Conservation (phyloP, 1,284 basidiomycete species). For the Sphagnurus paluster region DNA sequence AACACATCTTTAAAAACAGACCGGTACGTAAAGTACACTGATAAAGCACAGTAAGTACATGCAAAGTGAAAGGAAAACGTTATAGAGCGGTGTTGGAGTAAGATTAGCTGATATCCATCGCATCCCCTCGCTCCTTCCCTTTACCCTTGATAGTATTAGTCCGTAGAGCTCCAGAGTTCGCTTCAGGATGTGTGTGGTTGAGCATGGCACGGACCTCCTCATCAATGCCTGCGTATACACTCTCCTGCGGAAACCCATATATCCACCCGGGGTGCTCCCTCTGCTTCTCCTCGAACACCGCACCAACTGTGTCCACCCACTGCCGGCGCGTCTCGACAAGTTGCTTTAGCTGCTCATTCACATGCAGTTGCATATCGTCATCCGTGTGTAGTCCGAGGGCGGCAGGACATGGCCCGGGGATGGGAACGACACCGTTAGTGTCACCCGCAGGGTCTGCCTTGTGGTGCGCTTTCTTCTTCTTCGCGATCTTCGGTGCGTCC, state of each 20-base stretch:
- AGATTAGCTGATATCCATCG: conserved; percentile 52
- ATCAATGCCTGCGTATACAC: conserved; percentile 74
- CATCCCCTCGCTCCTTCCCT: conserved; percentile 46
- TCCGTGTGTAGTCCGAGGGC: conserved; percentile 68
- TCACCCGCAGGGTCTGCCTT: neutral
- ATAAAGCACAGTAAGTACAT: conserved; percentile 14
- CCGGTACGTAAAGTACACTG: conserved; percentile 4
- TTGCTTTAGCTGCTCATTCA: conserved; percentile 71
- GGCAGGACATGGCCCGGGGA: conserved; percentile 50
- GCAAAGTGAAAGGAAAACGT: conserved; percentile 23
- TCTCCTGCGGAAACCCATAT: conserved; percentile 72
- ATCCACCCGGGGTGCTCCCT: conserved; percentile 62
- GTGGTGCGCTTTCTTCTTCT: conserved; percentile 67
- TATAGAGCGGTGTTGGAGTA: conserved; percentile 10
- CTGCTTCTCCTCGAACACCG: conserved; percentile 69
- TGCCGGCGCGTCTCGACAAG: conserved; percentile 69
- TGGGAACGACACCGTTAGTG: conserved; percentile 30
- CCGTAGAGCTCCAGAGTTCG: conserved; percentile 4
- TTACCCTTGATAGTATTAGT: conserved; percentile 43
- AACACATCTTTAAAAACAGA: neutral
- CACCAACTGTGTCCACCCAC: conserved; percentile 74
- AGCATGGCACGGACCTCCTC: conserved; percentile 51
- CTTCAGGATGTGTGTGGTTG: neutral
- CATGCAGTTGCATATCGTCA: conserved; percentile 61
- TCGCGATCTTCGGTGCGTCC: conserved; percentile 60